Evolutionary conservation across 2,329 filamentous ascomycete genomes (phyloP).

Genomic region (Ceratocystis huliohia): DNA sequence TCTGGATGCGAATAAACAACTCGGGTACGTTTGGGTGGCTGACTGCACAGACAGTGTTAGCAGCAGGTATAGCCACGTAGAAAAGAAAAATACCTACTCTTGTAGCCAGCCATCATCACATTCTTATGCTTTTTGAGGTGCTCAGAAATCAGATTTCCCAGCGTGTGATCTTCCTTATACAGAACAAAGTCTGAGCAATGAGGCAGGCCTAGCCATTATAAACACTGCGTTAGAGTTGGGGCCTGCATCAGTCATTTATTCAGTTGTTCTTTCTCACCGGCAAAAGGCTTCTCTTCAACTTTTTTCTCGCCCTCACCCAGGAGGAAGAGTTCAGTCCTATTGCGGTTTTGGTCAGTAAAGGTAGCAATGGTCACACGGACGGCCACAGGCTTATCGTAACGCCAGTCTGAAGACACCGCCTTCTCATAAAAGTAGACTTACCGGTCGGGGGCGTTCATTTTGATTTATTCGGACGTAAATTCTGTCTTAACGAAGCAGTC

Average conservation of each 20-base stretch:
- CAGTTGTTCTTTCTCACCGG: constrained; percentile 47
- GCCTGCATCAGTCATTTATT: background rate
- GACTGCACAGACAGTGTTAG: constrained; percentile 29
- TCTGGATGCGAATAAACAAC: constrained; percentile 69
- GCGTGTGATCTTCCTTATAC: constrained; percentile 92
- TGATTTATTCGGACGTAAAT: constrained; percentile 21
- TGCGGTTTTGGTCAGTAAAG: constrained; percentile 21
- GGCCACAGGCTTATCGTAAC: background rate
- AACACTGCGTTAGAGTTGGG: background rate
- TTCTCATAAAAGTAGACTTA: constrained; percentile 33
- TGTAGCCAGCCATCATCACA: constrained; percentile 86
- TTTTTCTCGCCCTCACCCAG: constrained; percentile 85
- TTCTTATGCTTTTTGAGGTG: constrained; percentile 75
- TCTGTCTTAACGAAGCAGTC: background rate
- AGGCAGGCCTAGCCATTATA: constrained; percentile 55
- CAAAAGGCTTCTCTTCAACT: constrained; percentile 76
- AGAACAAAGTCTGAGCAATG: constrained; percentile 93
- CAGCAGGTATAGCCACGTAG: background rate
- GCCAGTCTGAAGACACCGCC: constrained; percentile 28
- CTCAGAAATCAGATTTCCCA: constrained; percentile 78
- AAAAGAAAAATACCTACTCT: constrained; percentile 41
- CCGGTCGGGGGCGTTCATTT: constrained; percentile 47
- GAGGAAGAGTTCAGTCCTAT: constrained; percentile 85
- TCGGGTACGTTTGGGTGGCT: constrained; percentile 49
- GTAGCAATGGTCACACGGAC: background rate